Percentiles rank a stretch among this genome's conserved stretches.
Evolutionary conservation across 2,329 filamentous ascomycete species (phyloP).

Genomic region (Aspergillus brunneoviolaceus): DNA sequence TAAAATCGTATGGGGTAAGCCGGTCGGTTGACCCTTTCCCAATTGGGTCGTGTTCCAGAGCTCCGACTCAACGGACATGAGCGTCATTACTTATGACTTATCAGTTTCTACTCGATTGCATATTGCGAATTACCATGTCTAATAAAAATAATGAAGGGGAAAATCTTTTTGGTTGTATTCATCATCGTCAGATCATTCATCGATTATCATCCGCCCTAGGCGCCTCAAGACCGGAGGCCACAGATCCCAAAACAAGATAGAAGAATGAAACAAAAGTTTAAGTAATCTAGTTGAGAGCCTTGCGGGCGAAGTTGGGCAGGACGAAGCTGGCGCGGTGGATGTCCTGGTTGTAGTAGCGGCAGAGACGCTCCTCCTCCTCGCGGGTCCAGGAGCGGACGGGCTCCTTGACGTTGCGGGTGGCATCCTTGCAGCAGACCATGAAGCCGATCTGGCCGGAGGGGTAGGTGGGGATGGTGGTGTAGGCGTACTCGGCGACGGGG

Average conservation of each 20-base stretch:
- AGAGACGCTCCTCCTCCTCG: conserved; percentile 90
- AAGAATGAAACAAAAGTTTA: conserved; percentile 6
- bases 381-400: conserved; percentile 76
- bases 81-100: no score
- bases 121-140: no score
- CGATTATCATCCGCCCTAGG: conserved; percentile 12
- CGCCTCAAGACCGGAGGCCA: conserved; percentile 10
- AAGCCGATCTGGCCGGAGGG: conserved; percentile 98
- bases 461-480: conserved; percentile 98
- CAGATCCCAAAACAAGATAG: conserved; percentile 9
- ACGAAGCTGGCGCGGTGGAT: conserved; percentile 95
- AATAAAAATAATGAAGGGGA: background rate
- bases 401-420: conserved; percentile 76
- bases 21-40: no score
- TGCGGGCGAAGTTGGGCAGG: conserved; percentile 87
- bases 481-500: conserved; percentile 96
- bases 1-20: no score
- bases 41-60: no score
- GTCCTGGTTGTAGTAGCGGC: conserved; percentile 95
- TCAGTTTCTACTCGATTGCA: no score
- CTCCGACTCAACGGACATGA: no score
- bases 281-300: conserved; percentile 53
- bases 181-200: conserved; percentile 22
- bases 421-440: conserved; percentile 99
- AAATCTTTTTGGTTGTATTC: conserved; percentile 13